Evolutionary conservation across 1,139 yeast genomes (phyloP), one percentile per base, ranked within the genome.

Genomic region (Magnusiomyces sp.): DNA sequence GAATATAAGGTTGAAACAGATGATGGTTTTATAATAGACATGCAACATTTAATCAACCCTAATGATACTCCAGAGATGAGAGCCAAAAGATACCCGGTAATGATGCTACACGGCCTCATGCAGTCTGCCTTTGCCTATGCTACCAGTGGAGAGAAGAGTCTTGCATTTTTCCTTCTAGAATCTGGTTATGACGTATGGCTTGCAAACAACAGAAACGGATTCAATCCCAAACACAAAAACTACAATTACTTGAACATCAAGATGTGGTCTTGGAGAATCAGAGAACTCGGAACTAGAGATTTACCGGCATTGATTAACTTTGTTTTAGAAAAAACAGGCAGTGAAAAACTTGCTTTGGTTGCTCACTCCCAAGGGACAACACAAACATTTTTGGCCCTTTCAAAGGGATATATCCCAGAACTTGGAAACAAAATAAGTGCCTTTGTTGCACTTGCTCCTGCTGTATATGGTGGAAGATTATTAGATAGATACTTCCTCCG

Each of bases 361-460:
- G 90, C 90, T 0, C 98, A 92, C 62, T 87, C 95, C 23, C 98
- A 92, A 66, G 97, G 97, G 1, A 88, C 97, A 2, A 79, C 96
- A 0, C 95, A 90, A 64, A 74, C 83, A 1, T 83, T 88, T 53
- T 68, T 86, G 58, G 74, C 81, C 1, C 63, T 82, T 31, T 66
- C 77, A 1, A 68, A 71, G 43, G 75, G 79, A 63, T 72, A 77
- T 50, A 66, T 69, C 27, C 74, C 74, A 32, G 70, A 66, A 2
- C 56, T 74, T 33, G 70, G 70, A 23, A 49, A 55, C 45, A 80
- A 79, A 56, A 64, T 92, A 20, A 82, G 80, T 51, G 73, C 77
- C 53, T 85, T 89, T 60, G 72, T 85, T 46, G 87, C 94, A 0
- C 67, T 92, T 50, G 85, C 97, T 0, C 97, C 98, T 0, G 97